Evolutionary conservation across 805 yeast genomes (phyloP).

Genomic region (Pichia californica): DNA sequence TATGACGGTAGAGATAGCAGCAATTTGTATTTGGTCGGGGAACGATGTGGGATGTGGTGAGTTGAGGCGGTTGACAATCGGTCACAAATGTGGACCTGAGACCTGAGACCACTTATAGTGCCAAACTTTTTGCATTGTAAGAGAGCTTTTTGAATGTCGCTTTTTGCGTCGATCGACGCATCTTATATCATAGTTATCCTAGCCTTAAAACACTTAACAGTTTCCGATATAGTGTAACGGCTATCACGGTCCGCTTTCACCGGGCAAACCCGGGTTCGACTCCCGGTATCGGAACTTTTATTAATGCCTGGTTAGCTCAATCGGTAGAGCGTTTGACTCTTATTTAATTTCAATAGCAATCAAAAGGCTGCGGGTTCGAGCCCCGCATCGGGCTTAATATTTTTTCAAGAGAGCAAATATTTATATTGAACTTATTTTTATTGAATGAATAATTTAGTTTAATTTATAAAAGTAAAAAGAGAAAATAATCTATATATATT

Average conservation of each 20-base stretch:
- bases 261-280: constrained; percentile 39
- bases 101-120: too few species aligned
- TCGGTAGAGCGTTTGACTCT: constrained; percentile 15
- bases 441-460: too few species aligned
- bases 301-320: constrained; percentile 13
- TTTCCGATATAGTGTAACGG: constrained; percentile 36
- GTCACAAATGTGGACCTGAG: too few species aligned
- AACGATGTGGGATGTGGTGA: too few species aligned
- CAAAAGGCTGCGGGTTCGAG: constrained; percentile 15
- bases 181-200: background rate
- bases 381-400: constrained; percentile 13
- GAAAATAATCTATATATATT: background rate
- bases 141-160: too few species aligned
- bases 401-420: background rate
- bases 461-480: background rate
- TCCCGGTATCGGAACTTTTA: constrained; percentile 34
- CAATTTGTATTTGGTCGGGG: too few species aligned
- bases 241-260: constrained; percentile 38
- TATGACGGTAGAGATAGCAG: too few species aligned
- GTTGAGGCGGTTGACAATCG: too few species aligned
- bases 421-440: background rate
- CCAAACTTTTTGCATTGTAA: too few species aligned
- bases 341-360: constrained; percentile 5
- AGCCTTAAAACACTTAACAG: background rate
- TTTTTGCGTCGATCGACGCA: too few species aligned